Percentiles rank a stretch among this genome's conserved stretches.
phyloP scores from a whole-genome alignment of 73 alveolate species.

The Paraurostyla sp. region DNA sequence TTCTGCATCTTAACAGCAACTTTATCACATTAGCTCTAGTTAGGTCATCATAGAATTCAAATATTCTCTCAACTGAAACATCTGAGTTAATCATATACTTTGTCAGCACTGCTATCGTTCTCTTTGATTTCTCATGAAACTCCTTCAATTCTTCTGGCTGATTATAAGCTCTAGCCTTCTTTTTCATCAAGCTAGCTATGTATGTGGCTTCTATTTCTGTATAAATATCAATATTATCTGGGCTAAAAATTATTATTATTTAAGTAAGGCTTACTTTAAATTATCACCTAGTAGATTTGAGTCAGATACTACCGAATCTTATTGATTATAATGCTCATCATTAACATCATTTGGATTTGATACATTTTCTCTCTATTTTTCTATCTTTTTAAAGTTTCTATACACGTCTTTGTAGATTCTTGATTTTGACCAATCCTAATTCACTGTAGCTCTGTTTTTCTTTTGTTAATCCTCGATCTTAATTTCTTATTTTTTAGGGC shows the following conservation, averaged over 20 bases:
- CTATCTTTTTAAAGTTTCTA: neutral
- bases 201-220: conserved; percentile 42
- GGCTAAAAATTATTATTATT: neutral
- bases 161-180: neutral
- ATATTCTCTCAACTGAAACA: conserved; percentile 3
- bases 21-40: conserved; percentile 25
- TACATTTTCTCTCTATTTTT: neutral
- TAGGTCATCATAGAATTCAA: conserved; percentile 13
- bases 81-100: conserved; percentile 13
- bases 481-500: neutral
- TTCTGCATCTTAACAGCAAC: conserved; percentile 2
- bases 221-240: neutral
- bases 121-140: neutral
- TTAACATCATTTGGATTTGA: conserved; percentile 12
- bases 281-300: neutral
- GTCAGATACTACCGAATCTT: neutral
- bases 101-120: conserved; percentile 16
- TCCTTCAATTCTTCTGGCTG: neutral
- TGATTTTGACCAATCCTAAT: neutral
- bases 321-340: neutral
- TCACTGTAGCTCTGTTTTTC: neutral
- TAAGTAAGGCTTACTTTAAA: neutral
- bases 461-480: neutral
- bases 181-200: neutral
- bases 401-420: neutral